phyloP scores from a whole-genome alignment of 2,329 filamentous ascomycete genomes.

The Pseudogymnoascus sp. region DNA sequence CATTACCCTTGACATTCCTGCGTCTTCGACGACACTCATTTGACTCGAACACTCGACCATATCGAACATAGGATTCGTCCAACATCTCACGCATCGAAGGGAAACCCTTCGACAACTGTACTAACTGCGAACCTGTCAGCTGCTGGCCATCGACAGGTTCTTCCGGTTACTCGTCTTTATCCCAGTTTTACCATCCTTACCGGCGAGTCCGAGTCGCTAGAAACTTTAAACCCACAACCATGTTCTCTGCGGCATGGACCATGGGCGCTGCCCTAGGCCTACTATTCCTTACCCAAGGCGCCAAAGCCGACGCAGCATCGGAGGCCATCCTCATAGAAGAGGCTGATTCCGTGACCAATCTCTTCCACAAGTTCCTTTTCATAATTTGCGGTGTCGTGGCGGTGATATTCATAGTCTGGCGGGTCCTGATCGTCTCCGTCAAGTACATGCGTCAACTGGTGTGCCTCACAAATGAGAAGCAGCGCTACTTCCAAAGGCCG shows the following conservation, averaged over 20 bases:
- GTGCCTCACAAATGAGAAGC: conserved; percentile 70
- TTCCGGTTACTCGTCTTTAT: not conserved
- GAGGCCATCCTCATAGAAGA: conserved; percentile 13
- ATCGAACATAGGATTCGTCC: not conserved
- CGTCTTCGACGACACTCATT: conserved; percentile 8
- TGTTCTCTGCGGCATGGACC: not conserved
- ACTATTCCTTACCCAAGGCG: not conserved
- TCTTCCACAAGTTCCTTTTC: conserved; percentile 54
- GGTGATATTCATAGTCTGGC: conserved; percentile 59
- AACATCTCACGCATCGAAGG: not conserved
- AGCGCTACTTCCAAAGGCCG: conserved; percentile 67
- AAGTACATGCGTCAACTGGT: conserved; percentile 67
- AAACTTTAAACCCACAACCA: not conserved
- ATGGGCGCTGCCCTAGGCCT: not conserved
- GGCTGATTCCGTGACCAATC: conserved; percentile 37
- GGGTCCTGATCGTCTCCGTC: conserved; percentile 51
- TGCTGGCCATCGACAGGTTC: conserved; percentile 8
- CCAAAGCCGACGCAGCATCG: not conserved
- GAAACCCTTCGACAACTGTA: not conserved
- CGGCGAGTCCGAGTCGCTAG: not conserved
- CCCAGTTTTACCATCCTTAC: not conserved
- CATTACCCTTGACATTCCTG: not conserved
- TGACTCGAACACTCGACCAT: conserved; percentile 1
- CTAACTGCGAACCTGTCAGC: not conserved
- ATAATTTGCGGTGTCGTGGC: conserved; percentile 59